A percentile compares a stretch with the other conserved stretches of the same genome.
phyloP scores from a whole-genome alignment of 495 filamentous ascomycete species.

The Penicillium atrosanguineum region DNA sequence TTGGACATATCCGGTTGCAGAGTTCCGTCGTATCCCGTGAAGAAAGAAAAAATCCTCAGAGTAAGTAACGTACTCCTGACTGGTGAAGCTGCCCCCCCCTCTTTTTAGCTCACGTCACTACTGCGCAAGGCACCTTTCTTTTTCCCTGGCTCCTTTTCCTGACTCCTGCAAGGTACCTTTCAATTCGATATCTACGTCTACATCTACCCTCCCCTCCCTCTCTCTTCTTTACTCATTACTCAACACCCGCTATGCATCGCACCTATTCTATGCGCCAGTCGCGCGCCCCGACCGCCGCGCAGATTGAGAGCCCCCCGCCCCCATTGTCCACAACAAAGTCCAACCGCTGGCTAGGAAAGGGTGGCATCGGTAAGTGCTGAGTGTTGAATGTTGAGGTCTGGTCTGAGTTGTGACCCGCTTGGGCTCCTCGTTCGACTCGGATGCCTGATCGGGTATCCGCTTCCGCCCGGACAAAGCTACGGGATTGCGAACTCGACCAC shows the following conservation, averaged over 20 bases:
- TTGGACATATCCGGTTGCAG: constrained; percentile 27
- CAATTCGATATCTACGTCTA: not conserved
- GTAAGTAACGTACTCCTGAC: not conserved
- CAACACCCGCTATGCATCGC: constrained; percentile 73
- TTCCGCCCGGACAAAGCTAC: not conserved
- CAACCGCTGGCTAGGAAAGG: constrained; percentile 79
- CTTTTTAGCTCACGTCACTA: constrained; percentile 39
- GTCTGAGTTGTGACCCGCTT: not conserved
- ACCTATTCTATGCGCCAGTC: constrained; percentile 98
- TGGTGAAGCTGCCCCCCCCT: constrained; percentile 11
- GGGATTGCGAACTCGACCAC: not conserved
- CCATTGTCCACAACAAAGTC: constrained; percentile 89
- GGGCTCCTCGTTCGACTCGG: not conserved
- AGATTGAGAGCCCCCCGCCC: constrained; percentile 89
- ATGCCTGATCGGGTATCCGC: constrained; percentile 17
- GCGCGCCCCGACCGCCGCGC: constrained; percentile 87
- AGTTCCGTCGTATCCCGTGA: constrained; percentile 35
- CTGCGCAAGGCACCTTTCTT: constrained; percentile 32
- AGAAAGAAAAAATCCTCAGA: constrained; percentile 1
- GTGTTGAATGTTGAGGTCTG: not conserved
- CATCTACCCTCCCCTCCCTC: not conserved
- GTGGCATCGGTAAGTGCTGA: constrained; percentile 70
- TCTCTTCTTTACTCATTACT: not conserved
- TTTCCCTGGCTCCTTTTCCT: constrained; percentile 15
- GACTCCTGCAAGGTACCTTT: constrained; percentile 19